These are phyloP conservation scores for Arabis alpina DNA, from an alignment of 345 rosid genomes.

Conservation along the genomic window DNA sequence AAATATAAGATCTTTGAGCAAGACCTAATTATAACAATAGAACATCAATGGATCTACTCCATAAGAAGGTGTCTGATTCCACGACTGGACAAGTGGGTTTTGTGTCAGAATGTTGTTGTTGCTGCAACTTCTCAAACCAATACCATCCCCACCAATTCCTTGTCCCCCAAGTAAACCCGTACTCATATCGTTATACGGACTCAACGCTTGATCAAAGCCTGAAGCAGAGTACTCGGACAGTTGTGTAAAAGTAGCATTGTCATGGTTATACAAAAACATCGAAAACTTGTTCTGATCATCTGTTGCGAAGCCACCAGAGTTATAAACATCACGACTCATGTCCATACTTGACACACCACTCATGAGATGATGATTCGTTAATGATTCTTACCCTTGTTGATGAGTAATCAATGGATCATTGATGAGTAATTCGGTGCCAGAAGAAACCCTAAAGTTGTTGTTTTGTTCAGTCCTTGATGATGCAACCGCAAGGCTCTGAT, in stretches of 20 bases:
- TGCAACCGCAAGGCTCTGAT: neutral
- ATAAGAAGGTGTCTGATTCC: neutral
- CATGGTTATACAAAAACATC: neutral
- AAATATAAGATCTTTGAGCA: neutral
- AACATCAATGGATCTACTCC: neutral
- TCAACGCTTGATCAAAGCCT: no score
- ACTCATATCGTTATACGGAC: no score
- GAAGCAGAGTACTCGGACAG: no score
- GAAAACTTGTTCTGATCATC: neutral
- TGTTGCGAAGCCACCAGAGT: no score
- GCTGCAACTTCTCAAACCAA: neutral
- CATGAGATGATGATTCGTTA: neutral
- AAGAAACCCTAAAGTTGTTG: no score
- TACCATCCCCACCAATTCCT: neutral
- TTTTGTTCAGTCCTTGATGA: no score
- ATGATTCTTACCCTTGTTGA: neutral
- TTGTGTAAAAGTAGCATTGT: neutral
- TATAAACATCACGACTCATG: no score
- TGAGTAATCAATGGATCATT: no score
- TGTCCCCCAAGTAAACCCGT: neutral
- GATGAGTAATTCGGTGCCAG: no score
- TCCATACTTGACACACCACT: no score
- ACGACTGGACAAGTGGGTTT: neutral
- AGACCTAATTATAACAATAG: neutral
- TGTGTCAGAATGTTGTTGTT: conserved; percentile 28